Conservation (phyloP, 495 filamentous ascomycete genomes). For the Pseudotulostoma volvatum region DNA sequence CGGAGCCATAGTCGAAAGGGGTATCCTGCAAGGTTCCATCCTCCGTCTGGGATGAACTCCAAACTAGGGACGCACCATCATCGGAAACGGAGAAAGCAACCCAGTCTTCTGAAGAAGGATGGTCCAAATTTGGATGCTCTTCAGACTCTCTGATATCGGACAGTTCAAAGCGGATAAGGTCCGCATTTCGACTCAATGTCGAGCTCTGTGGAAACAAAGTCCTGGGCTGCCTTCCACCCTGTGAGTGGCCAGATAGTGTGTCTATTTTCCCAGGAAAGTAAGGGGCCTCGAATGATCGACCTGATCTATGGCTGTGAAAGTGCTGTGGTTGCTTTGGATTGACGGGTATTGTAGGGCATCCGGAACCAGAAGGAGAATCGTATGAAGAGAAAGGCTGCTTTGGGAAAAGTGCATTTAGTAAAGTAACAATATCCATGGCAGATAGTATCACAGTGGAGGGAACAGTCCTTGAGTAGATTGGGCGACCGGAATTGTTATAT, state of each 20-base stretch:
- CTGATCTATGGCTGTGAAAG: not conserved
- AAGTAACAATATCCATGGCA: constrained; percentile 20
- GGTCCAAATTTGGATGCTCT: constrained; percentile 19
- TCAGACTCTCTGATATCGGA: constrained; percentile 23
- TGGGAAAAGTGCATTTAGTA: constrained; percentile 29
- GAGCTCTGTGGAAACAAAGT: not conserved
- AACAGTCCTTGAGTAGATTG: not conserved
- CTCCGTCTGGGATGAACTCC: constrained; percentile 11
- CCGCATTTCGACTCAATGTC: constrained; percentile 17
- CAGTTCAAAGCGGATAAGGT: constrained; percentile 30
- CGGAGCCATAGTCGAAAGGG: constrained; percentile 39
- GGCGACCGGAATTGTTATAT: not conserved
- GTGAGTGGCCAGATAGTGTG: constrained; percentile 1
- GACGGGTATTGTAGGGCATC: not conserved
- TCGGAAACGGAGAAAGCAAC: constrained; percentile 55
- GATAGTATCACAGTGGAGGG: constrained; percentile 25
- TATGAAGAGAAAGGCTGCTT: constrained; percentile 12
- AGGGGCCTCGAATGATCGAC: constrained; percentile 2
- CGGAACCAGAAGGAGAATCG: constrained; percentile 7
- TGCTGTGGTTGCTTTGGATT: not conserved
- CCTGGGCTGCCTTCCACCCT: not conserved
- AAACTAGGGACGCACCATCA: constrained; percentile 49
- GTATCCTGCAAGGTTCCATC: not conserved
- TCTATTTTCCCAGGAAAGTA: constrained; percentile 5
- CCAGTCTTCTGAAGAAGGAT: constrained; percentile 29